phyloP scores from a whole-genome alignment of 192 early-diverging fungal genomes.

The Linnemannia exigua region DNA sequence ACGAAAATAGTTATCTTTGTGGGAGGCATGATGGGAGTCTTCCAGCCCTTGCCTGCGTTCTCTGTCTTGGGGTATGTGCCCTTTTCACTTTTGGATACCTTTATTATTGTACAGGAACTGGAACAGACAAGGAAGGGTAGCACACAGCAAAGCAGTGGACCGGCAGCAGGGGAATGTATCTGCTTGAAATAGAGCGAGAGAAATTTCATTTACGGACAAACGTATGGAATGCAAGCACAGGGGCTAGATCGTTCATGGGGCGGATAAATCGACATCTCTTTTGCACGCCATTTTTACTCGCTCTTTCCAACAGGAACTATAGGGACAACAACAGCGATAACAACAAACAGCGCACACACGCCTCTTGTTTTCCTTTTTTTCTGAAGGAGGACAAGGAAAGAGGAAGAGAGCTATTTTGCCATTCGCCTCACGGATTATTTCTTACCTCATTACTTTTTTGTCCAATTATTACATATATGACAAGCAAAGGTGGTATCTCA shows the following conservation, averaged over 20 bases:
- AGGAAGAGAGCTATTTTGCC: neutral
- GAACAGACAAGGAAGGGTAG: neutral
- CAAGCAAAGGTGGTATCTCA: neutral
- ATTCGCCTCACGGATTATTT: neutral
- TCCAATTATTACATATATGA: conserved; percentile 26
- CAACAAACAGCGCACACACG: neutral
- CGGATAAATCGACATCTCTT: neutral
- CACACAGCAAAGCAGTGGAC: neutral
- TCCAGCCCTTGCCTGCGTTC: conserved; percentile 46
- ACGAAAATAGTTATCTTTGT: conserved; percentile 40
- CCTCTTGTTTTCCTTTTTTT: neutral
- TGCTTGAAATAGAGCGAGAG: neutral
- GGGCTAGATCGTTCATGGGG: neutral
- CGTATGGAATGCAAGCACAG: neutral
- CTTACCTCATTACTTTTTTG: neutral
- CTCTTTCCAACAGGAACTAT: neutral
- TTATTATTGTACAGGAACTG: neutral
- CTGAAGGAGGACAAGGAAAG: neutral
- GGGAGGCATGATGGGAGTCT: conserved; percentile 37
- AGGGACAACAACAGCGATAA: neutral
- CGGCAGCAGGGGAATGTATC: neutral
- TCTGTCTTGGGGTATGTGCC: conserved; percentile 38
- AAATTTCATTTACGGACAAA: neutral
- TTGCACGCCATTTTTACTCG: neutral
- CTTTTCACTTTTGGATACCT: neutral